Percentiles rank a stretch among this genome's conserved stretches.
phyloP scores from a whole-genome alignment of 2,329 filamentous ascomycete species.

The Thelonectria blattea region DNA sequence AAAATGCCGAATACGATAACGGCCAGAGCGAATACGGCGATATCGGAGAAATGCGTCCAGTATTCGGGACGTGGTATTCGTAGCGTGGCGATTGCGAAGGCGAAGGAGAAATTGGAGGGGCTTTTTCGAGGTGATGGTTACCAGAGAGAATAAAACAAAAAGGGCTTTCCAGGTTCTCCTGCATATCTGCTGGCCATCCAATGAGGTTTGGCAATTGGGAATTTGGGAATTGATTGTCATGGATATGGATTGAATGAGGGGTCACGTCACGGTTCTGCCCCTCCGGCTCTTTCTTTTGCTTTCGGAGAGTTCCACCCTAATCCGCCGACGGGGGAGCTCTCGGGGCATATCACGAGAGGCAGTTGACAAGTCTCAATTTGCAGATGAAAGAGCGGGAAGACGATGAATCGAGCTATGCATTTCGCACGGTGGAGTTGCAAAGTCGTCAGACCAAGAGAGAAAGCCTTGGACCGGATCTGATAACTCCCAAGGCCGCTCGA shows the following conservation, averaged over 20 bases:
- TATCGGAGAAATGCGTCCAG: not conserved
- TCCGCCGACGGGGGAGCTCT: not conserved
- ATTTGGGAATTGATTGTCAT: not conserved
- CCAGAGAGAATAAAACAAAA: no score
- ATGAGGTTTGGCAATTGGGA: no score
- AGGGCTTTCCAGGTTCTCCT: no score
- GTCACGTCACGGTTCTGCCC: not conserved
- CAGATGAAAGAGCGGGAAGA: not conserved
- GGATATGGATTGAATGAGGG: no score
- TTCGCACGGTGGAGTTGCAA: not conserved
- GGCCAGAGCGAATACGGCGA: slow-evolving; percentile 11
- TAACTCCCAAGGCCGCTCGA: not conserved
- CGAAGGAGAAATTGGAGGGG: not conserved
- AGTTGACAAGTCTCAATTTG: not conserved
- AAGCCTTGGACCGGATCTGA: not conserved
- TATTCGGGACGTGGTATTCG: not conserved
- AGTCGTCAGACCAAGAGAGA: not conserved
- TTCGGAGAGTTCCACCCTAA: not conserved
- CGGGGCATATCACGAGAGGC: not conserved
- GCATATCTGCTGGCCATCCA: no score
- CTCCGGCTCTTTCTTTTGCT: not conserved
- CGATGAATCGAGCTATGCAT: not conserved
- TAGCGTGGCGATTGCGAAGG: not conserved
- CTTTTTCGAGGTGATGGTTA: not conserved
- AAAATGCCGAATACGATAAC: slow-evolving; percentile 14